phyloP scores from a whole-genome alignment of 768 basidiomycete species.

The Sistotremastrum suecicum region DNA sequence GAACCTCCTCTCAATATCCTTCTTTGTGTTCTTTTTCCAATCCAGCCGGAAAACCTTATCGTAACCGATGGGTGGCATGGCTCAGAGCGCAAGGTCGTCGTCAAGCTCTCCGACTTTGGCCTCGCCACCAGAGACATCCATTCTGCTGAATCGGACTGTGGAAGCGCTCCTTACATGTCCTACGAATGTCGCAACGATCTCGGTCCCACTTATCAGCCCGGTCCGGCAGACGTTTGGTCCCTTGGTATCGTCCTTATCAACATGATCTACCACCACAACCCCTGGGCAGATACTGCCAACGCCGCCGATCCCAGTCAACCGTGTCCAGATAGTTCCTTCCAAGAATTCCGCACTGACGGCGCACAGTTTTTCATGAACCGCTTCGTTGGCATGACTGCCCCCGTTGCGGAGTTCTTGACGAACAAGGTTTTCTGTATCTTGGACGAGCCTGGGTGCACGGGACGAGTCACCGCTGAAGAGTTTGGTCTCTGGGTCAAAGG shows the following conservation, averaged over 20 bases:
- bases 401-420: constrained; percentile 82
- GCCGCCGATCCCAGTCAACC: constrained; percentile 36
- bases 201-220: constrained; percentile 85
- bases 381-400: constrained; percentile 77
- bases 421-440: constrained; percentile 74
- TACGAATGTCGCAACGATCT: constrained; percentile 98
- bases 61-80: constrained; percentile 69
- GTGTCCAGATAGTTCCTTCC: constrained; percentile 43
- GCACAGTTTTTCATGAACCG: constrained; percentile 78
- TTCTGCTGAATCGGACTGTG: constrained; percentile 95
- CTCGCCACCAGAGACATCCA: constrained; percentile 80
- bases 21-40: too few species aligned
- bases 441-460: constrained; percentile 35
- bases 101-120: constrained; percentile 96
- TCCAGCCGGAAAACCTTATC: constrained; percentile 82
- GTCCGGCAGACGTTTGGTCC: constrained; percentile 97
- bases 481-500: constrained; percentile 80
- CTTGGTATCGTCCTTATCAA: constrained; percentile 98
- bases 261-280: constrained; percentile 97
- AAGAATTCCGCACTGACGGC: constrained; percentile 63
- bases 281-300: constrained; percentile 89
- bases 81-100: constrained; percentile 75
- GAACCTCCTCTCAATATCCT: too few species aligned
- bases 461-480: constrained; percentile 63
- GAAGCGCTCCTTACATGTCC: constrained; percentile 98